Conservation (phyloP, 805 yeast species). For the Hanseniaspora thailandica region DNA sequence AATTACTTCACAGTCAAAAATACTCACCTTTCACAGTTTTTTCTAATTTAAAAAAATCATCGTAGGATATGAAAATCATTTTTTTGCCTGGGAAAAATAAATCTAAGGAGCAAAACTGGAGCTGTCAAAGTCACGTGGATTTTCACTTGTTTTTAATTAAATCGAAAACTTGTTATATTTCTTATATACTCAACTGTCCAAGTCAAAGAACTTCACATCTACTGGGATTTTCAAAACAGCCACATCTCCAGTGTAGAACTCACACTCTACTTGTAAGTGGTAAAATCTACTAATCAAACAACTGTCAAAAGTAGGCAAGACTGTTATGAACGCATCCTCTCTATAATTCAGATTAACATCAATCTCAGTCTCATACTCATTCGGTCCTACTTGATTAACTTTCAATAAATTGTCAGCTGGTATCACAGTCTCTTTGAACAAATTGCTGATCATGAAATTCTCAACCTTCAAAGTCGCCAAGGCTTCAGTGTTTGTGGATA, state of each 20-base stretch:
- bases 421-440: conserved; percentile 20
- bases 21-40: too few relatives aligned
- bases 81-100: too few relatives aligned
- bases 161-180: too few relatives aligned
- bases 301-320: conserved; percentile 52
- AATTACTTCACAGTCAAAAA: too few relatives aligned
- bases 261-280: conserved; percentile 22
- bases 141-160: too few relatives aligned
- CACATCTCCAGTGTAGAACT: neutral
- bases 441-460: conserved; percentile 12
- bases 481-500: conserved; percentile 5
- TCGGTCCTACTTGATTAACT: conserved; percentile 27
- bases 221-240: conserved; percentile 4
- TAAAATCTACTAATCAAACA: conserved; percentile 53
- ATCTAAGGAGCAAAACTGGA: too few relatives aligned
- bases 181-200: neutral
- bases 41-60: too few relatives aligned
- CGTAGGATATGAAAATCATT: too few relatives aligned
- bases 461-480: conserved; percentile 6
- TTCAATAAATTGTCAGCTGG: conserved; percentile 21
- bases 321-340: conserved; percentile 37
- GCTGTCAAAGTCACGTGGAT: too few relatives aligned
- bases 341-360: conserved; percentile 33
- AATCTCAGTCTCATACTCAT: conserved; percentile 27
- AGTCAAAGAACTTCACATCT: conserved; percentile 7